Evolutionary conservation across 1,139 yeast genomes (phyloP).

Genomic region (Arxiozyma heterogenica): DNA sequence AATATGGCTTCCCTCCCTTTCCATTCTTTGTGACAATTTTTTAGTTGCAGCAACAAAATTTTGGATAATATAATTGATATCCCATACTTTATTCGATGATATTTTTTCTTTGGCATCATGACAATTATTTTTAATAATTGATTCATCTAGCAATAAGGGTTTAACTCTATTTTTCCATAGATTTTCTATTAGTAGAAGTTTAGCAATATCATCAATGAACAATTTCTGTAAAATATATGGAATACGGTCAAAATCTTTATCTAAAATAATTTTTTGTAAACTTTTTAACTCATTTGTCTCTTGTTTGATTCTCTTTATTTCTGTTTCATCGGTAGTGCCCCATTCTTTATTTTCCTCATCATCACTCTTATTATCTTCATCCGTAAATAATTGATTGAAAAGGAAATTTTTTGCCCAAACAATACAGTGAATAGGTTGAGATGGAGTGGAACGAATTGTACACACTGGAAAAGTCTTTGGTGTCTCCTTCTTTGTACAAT

Average conservation of each 20-base stretch:
- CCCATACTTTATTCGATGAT: slow-evolving; percentile 39
- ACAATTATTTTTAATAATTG: neutral
- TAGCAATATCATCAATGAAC: slow-evolving; percentile 62
- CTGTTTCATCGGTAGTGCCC: slow-evolving; percentile 56
- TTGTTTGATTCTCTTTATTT: slow-evolving; percentile 55
- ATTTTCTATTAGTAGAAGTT: slow-evolving; percentile 60
- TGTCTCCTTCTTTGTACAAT: slow-evolving; percentile 76
- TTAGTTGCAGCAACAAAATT: slow-evolving; percentile 47
- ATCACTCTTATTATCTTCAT: slow-evolving; percentile 33
- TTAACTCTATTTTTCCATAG: slow-evolving; percentile 66
- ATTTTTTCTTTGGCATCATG: slow-evolving; percentile 9
- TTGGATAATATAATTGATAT: slow-evolving; percentile 51
- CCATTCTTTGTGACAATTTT: slow-evolving; percentile 43
- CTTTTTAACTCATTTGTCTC: slow-evolving; percentile 73
- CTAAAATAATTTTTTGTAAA: slow-evolving; percentile 43
- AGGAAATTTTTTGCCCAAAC: slow-evolving; percentile 96
- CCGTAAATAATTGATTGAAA: slow-evolving; percentile 69
- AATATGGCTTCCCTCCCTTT: slow-evolving; percentile 35
- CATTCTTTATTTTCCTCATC: slow-evolving; percentile 37
- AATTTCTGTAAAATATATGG: slow-evolving; percentile 43
- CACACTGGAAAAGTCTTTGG: slow-evolving; percentile 94
- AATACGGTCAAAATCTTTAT: slow-evolving; percentile 23
- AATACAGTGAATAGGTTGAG: slow-evolving; percentile 90
- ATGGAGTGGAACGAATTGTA: slow-evolving; percentile 92
- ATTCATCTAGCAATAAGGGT: slow-evolving; percentile 49